phyloP scores from a whole-genome alignment of 2,329 filamentous ascomycete genomes.

The Penicillium sp. region DNA sequence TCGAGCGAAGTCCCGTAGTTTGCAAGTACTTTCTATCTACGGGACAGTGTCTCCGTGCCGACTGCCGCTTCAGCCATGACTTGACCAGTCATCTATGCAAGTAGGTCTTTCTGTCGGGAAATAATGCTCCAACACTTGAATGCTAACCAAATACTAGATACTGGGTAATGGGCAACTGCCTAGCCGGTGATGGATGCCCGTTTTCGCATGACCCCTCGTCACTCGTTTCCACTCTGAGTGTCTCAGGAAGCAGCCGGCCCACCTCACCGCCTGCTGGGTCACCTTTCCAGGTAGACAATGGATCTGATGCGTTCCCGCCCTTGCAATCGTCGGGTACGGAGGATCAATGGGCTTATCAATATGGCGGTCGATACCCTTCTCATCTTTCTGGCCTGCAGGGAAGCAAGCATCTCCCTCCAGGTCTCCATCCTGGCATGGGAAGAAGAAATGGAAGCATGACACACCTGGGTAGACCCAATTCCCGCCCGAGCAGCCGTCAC shows the following conservation, averaged over 20 bases:
- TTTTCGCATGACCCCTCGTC: conserved; percentile 95
- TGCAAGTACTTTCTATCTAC: conserved; percentile 97
- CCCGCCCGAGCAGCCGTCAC: conserved; percentile 80
- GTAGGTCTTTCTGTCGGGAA: conserved; percentile 57
- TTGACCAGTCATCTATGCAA: conserved; percentile 97
- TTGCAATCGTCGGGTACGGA: conserved; percentile 62
- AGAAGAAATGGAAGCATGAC: conserved; percentile 52
- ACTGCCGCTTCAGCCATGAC: conserved; percentile 97
- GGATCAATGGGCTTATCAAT: conserved; percentile 59
- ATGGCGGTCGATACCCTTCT: conserved; percentile 44
- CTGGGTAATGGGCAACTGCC: conserved; percentile 92
- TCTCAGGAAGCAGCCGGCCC: conserved; percentile 56
- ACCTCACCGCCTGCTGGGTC: conserved; percentile 61
- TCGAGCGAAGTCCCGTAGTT: conserved; percentile 81
- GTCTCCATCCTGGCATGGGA: conserved; percentile 30
- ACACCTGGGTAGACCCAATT: conserved; percentile 65
- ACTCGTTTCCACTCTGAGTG: conserved; percentile 75
- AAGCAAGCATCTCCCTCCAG: conserved; percentile 36
- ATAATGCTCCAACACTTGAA: not conserved
- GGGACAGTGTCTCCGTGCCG: conserved; percentile 90
- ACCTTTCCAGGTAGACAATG: conserved; percentile 77
- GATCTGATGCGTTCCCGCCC: conserved; percentile 77
- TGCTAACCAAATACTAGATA: conserved; percentile 60
- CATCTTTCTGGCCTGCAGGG: conserved; percentile 45
- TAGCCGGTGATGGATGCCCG: conserved; percentile 90